These are phyloP conservation scores for Leccinum insolens DNA, from an alignment of 1,284 basidiomycete genomes.

Conservation along the genomic window DNA sequence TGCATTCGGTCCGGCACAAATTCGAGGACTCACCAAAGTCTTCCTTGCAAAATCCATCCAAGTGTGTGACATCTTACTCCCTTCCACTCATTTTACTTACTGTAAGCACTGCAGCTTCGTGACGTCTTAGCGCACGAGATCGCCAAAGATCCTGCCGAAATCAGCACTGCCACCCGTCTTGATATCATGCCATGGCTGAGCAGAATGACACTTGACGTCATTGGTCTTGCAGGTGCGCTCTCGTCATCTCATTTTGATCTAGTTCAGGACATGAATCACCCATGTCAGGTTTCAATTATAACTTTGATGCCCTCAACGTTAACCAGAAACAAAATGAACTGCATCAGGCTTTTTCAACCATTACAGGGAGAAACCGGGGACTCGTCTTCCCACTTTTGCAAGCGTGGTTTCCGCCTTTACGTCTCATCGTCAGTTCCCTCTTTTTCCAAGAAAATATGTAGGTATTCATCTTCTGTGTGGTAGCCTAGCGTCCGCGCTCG, in stretches of 20 bases:
- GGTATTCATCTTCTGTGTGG: not conserved
- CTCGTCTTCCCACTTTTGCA: constrained; percentile 38
- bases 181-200: constrained; percentile 61
- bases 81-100: not conserved
- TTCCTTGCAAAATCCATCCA: constrained; percentile 56
- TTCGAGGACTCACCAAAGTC: constrained; percentile 54
- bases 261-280: not conserved
- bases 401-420: constrained; percentile 42
- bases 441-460: not conserved
- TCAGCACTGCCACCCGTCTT: constrained; percentile 24
- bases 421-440: constrained; percentile 40
- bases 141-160: constrained; percentile 24
- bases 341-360: constrained; percentile 46
- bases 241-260: not conserved
- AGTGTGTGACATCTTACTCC: constrained; percentile 32
- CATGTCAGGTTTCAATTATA: constrained; percentile 63
- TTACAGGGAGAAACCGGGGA: constrained; percentile 39
- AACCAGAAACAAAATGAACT: constrained; percentile 46
- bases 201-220: constrained; percentile 66
- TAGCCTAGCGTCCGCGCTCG: constrained; percentile 2
- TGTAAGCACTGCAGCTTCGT: constrained; percentile 40
- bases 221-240: constrained; percentile 48
- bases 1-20: constrained; percentile 55
- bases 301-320: constrained; percentile 55
- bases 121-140: constrained; percentile 45